These are phyloP conservation scores for Lipomyces mesembrius DNA, from an alignment of 805 yeast species.

Conservation along the genomic window DNA sequence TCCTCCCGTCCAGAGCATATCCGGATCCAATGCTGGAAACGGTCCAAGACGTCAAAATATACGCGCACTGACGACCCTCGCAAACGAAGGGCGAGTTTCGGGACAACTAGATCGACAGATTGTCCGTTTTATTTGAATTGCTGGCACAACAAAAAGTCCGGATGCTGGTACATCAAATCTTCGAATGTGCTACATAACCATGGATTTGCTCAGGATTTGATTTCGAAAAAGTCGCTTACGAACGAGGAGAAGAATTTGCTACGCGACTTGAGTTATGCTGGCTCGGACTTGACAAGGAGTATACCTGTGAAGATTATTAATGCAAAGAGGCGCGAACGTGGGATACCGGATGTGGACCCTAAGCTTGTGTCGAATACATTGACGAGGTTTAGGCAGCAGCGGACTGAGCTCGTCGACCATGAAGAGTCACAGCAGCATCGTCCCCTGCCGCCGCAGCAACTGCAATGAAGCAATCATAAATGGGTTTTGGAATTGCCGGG, in stretches of 20 bases:
- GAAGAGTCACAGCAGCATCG: conserved; percentile 4
- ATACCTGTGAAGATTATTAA: conserved; percentile 32
- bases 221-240: conserved; percentile 23
- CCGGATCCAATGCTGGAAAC: conserved; percentile 37
- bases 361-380: conserved; percentile 32
- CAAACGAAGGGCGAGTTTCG: conserved; percentile 29
- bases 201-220: conserved; percentile 27
- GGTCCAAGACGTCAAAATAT: conserved; percentile 33
- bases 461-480: background rate
- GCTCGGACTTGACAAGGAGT: conserved; percentile 26
- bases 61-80: conserved; percentile 24
- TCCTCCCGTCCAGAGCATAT: conserved; percentile 36
- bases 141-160: conserved; percentile 36
- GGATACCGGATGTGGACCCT: conserved; percentile 35
- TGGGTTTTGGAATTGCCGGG: background rate
- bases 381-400: conserved; percentile 18
- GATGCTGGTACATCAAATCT: conserved; percentile 34
- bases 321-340: conserved; percentile 29
- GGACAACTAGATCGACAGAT: conserved; percentile 31
- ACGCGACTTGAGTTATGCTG: conserved; percentile 31
- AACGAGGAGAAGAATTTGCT: conserved; percentile 24
- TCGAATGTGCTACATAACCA: conserved; percentile 31
- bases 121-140: conserved; percentile 35
- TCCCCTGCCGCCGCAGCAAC: background rate
- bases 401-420: conserved; percentile 6